A percentile compares a stretch with the other conserved stretches of the same genome.
Evolutionary conservation across 768 basidiomycete species (phyloP).

Genomic region (Kwoniella sp.): DNA sequence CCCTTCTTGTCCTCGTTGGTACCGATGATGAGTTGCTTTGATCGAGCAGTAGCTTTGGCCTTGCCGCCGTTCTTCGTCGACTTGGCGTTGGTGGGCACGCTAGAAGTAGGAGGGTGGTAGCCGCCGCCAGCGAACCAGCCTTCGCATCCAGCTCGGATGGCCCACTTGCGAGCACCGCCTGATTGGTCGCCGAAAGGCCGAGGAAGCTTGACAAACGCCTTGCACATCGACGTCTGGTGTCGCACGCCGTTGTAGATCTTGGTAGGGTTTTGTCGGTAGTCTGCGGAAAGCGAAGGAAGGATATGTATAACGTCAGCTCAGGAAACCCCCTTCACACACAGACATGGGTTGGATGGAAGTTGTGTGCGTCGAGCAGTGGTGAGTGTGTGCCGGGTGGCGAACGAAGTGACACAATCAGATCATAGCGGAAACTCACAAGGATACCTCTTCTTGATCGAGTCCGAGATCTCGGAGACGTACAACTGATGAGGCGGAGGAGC

Average conservation of each 20-base stretch:
- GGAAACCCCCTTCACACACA: not conserved
- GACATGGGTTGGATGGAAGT: not conserved
- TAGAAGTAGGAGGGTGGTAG: constrained; percentile 41
- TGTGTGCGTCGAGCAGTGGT: not conserved
- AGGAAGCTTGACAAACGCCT: constrained; percentile 54
- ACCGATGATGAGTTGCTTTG: constrained; percentile 48
- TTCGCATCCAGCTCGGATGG: constrained; percentile 54
- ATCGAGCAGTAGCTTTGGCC: constrained; percentile 42
- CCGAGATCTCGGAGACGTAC: constrained; percentile 52
- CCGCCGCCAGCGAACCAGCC: constrained; percentile 48
- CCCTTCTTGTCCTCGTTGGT: constrained; percentile 30
- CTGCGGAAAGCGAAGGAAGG: constrained; percentile 26
- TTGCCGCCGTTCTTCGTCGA: constrained; percentile 31
- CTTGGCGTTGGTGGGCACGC: not conserved
- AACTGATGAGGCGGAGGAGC: constrained; percentile 50
- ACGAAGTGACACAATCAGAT: not conserved
- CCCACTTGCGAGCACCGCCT: constrained; percentile 54
- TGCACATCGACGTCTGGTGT: constrained; percentile 54
- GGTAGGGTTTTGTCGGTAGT: constrained; percentile 54
- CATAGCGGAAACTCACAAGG: constrained; percentile 39
- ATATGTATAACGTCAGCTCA: constrained; percentile 15
- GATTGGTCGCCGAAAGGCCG: constrained; percentile 54
- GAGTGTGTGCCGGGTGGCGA: constrained; percentile 2
- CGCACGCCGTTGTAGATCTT: constrained; percentile 56
- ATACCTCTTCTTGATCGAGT: constrained; percentile 50